Conservation (phyloP, 371 early-diverging fungal species). For the Circinella minor region DNA sequence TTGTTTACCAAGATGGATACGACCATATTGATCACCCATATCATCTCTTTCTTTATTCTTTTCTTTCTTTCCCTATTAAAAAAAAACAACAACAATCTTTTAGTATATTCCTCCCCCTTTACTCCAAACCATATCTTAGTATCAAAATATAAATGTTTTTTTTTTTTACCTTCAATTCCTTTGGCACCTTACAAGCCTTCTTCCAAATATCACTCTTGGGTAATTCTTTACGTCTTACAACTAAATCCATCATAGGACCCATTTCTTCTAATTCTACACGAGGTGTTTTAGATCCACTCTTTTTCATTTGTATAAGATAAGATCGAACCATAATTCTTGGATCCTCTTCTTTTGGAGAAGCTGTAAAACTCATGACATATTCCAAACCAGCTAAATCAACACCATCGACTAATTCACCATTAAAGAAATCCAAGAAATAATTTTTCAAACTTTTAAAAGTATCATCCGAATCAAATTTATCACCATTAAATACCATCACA, state of each 20-base stretch:
- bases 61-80: conserved; percentile 71
- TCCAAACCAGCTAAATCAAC: conserved; percentile 90
- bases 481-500: conserved; percentile 89
- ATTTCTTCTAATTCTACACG: conserved; percentile 92
- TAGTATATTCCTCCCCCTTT: background rate
- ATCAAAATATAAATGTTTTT: too few relatives aligned
- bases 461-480: conserved; percentile 76
- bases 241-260: conserved; percentile 91
- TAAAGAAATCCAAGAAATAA: conserved; percentile 91
- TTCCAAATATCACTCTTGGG: conserved; percentile 86
- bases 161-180: conserved; percentile 80
- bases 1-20: conserved; percentile 92
- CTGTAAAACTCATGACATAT: conserved; percentile 86
- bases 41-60: conserved; percentile 92
- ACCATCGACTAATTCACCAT: conserved; percentile 73
- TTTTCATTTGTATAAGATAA: conserved; percentile 84
- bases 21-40: conserved; percentile 91
- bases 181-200: conserved; percentile 80
- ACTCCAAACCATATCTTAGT: too few relatives aligned
- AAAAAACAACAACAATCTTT: background rate
- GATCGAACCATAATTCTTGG: conserved; percentile 77
- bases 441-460: conserved; percentile 78
- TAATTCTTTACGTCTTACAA: conserved; percentile 72
- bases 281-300: conserved; percentile 85
- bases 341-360: conserved; percentile 56